A percentile compares a stretch with the other conserved stretches of the same genome.
phyloP scores from a whole-genome alignment of 768 basidiomycete genomes.

The Amanita pallidorosea region DNA sequence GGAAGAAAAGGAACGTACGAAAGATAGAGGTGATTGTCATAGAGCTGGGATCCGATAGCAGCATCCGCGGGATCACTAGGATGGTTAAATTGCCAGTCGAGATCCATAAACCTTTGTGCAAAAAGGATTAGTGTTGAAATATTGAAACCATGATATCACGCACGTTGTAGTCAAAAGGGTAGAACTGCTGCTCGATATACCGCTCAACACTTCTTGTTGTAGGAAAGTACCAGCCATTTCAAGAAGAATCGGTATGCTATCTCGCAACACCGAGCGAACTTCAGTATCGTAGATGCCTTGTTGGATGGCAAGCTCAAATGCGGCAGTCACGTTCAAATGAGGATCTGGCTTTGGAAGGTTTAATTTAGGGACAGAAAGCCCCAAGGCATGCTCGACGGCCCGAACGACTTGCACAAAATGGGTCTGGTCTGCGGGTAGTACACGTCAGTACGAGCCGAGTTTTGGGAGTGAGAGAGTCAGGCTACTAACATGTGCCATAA shows the following conservation, averaged over 20 bases:
- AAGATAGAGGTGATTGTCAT: conserved; percentile 78
- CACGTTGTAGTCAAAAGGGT: too few species aligned
- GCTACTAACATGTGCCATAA: conserved; percentile 39
- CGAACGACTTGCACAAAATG: too few species aligned
- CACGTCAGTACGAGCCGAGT: too few species aligned
- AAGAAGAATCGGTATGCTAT: neutral
- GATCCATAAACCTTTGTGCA: conserved; percentile 69
- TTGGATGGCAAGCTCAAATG: conserved; percentile 13
- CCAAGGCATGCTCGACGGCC: conserved; percentile 44
- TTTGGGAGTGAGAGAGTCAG: too few species aligned
- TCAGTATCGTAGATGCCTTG: conserved; percentile 14
- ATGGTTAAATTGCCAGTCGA: conserved; percentile 65
- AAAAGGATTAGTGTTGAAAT: too few species aligned
- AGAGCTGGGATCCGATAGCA: conserved; percentile 56
- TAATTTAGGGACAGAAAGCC: conserved; percentile 32
- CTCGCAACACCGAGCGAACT: conserved; percentile 5
- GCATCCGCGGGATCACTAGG: conserved; percentile 40
- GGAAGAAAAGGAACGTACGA: conserved; percentile 28
- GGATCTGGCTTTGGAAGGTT: conserved; percentile 10
- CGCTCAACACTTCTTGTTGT: neutral
- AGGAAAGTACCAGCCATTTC: neutral
- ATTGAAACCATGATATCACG: too few species aligned
- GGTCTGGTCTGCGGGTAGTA: too few species aligned
- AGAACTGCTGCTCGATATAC: neutral
- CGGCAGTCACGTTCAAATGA: conserved; percentile 15